Percentiles rank a stretch among this genome's conserved stretches.
Evolutionary conservation across 352 stramenopile genomes (phyloP).

Genomic region (Phytopythium aichiense): DNA sequence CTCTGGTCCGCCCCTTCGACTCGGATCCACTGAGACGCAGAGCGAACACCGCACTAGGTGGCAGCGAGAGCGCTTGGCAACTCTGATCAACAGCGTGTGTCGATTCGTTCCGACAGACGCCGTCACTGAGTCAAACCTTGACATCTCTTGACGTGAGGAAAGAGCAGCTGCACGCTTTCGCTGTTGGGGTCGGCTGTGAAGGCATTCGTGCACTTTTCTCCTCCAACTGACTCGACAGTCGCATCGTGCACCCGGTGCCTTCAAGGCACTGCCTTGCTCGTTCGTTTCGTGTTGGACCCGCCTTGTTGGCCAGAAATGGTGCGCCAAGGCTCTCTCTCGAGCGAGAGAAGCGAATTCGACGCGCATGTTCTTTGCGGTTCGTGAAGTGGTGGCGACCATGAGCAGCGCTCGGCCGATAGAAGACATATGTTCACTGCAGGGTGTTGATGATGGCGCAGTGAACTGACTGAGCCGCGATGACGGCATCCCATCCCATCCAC

Average conservation of each 20-base stretch:
- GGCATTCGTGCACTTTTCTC: not conserved
- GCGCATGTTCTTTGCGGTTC: not conserved
- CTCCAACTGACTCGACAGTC: conserved; percentile 1
- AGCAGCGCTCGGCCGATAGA: not conserved
- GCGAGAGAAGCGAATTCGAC: not conserved
- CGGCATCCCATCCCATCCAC: not conserved
- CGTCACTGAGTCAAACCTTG: no score
- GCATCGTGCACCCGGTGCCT: not conserved
- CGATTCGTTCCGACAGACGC: no score
- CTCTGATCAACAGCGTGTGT: no score
- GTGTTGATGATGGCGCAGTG: not conserved
- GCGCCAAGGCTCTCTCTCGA: not conserved
- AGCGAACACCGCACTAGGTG: no score
- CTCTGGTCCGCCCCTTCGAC: no score
- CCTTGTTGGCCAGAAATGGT: not conserved
- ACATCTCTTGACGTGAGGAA: not conserved
- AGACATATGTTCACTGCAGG: no score
- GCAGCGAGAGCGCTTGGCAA: no score
- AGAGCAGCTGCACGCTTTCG: not conserved
- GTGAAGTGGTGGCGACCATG: not conserved
- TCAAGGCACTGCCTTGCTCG: not conserved
- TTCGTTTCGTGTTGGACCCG: not conserved
- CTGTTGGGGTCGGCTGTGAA: not conserved
- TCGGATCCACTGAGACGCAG: no score
- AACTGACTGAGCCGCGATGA: not conserved